Evolutionary conservation across 495 filamentous ascomycete genomes (phyloP), one percentile per base, ranked within the genome.

Genomic region (Aspergillus wentii): DNA sequence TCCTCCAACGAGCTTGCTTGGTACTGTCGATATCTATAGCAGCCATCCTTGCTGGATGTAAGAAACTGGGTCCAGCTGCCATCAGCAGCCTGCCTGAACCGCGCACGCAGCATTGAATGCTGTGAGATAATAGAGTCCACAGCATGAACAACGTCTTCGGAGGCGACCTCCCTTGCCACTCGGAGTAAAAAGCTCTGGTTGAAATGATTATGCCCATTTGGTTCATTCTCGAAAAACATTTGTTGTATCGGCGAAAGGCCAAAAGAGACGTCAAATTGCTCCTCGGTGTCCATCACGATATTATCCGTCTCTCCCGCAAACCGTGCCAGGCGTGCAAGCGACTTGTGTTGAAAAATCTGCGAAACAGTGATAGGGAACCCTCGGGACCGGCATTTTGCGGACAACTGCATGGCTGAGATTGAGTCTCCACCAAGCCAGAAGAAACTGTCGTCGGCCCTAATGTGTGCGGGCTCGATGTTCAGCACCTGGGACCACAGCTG

Each of bases 101-200:
- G 72, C 8, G 71, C 69, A 27, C 78, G 63, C 13, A 84, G 63
- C 79, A 82, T 82, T 7, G 75, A 66, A 38, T 84, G 80, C n/a
- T 68, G 73, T 1, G 50, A 52, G 8, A 82, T 68, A 5, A 81
- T 48, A 0, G 71, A 56, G 30, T 74, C 64, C n/a, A 76, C 37
- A 1, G 76, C 75, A 10, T 61, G 51, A 2, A 64, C 30, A 5
- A 64, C 46, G 20, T 67, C 61, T 8, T 61, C 51, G 4, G 65
- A 33, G 3, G 60, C 47, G 18, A 71, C 59, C 5, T 38, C 44
- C 34, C 58, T 61, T 14, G 61, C 67, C 6, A 82, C 35, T 6
- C 68, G 62, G 8, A 83, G 50, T 0, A 80, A 46, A 30, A 81
- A 62, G 49, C 78, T 81, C 43, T 79, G 77, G 46, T 81, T 81